Conservation (phyloP, 768 basidiomycete species). For the Leccinum imitatum region DNA sequence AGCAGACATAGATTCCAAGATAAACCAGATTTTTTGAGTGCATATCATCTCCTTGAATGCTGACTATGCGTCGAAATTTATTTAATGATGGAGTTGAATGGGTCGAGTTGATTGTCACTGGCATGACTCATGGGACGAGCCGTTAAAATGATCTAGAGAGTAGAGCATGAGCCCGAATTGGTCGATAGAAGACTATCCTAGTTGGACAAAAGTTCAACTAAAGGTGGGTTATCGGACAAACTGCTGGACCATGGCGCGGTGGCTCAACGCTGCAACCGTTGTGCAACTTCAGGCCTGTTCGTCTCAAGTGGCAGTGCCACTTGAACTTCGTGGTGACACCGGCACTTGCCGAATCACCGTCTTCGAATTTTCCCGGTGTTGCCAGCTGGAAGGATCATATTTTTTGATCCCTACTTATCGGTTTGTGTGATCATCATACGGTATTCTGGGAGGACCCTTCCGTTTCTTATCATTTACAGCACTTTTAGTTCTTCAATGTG, state of each 20-base stretch:
- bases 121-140: background rate
- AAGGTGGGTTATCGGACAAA: too few relatives aligned
- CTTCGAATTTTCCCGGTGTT: too few relatives aligned
- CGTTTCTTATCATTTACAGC: background rate
- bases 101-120: background rate
- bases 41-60: too few relatives aligned
- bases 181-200: background rate
- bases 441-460: background rate
- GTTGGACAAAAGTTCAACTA: too few relatives aligned
- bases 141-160: background rate
- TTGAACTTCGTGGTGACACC: too few relatives aligned
- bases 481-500: background rate
- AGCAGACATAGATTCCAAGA: background rate
- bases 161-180: background rate
- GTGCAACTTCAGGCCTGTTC: too few relatives aligned
- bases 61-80: background rate
- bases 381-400: background rate
- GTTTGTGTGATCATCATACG: too few relatives aligned
- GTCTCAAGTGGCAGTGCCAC: too few relatives aligned
- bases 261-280: too few relatives aligned
- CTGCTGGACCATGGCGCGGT: too few relatives aligned
- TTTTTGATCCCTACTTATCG: too few relatives aligned
- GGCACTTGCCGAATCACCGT: too few relatives aligned
- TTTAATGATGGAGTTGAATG: background rate
- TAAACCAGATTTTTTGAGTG: background rate